Conservation (phyloP, 225 moss, liverwort and hornwort species). For the Ulota crispa region DNA sequence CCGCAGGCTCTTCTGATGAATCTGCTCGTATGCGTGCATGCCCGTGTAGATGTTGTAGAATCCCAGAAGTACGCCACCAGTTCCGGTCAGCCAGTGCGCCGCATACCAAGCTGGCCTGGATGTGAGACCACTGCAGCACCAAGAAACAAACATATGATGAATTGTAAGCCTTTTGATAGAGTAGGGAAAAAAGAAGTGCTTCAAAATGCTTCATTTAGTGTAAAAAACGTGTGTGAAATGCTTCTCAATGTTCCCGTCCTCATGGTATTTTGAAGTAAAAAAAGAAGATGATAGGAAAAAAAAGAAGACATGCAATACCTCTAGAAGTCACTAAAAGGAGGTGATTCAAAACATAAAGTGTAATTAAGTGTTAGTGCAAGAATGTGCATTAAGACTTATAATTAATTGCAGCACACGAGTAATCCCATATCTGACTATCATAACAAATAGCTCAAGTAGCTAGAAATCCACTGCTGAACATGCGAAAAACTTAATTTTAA, state of each 20-base stretch:
- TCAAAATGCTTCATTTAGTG: neutral
- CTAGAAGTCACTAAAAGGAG: neutral
- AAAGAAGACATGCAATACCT: neutral
- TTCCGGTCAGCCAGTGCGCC: conserved; percentile 70
- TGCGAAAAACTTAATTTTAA: too few species aligned
- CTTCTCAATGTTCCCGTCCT: neutral
- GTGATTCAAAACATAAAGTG: neutral
- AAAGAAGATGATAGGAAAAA: too few species aligned
- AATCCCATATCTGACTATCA: too few species aligned
- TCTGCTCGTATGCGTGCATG: conserved; percentile 40
- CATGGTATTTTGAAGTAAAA: neutral
- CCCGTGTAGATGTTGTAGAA: conserved; percentile 74
- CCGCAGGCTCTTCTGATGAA: conserved; percentile 40
- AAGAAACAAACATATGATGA: neutral
- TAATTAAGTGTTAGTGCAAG: neutral
- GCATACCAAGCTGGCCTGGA: conserved; percentile 53
- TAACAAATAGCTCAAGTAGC: too few species aligned
- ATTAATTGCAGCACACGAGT: too few species aligned
- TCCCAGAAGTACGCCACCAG: conserved; percentile 55
- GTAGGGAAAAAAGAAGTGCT: neutral
- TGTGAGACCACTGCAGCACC: conserved; percentile 33
- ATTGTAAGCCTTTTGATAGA: neutral
- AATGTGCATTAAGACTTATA: neutral
- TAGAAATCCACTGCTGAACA: too few species aligned
- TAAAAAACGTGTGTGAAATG: neutral